Percentiles rank a stretch among this genome's conserved stretches.
Evolutionary conservation across 2,329 filamentous ascomycete genomes (phyloP).

Genomic region (Sarocladiaceae sp.): DNA sequence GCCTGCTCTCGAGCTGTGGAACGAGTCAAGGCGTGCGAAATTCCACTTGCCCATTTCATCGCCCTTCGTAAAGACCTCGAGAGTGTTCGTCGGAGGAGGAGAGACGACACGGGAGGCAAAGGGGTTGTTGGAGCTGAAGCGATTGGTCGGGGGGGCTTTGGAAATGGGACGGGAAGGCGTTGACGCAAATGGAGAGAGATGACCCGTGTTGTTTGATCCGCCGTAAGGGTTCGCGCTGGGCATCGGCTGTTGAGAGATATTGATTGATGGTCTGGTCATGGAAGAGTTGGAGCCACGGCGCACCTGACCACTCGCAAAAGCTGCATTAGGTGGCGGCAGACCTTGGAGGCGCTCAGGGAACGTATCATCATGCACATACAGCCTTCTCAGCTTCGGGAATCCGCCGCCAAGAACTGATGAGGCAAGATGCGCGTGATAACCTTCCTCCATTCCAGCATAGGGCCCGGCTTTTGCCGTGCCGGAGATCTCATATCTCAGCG

Average conservation of each 20-base stretch:
- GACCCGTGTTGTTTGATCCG: constrained; percentile 10
- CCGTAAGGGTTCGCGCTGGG: background rate
- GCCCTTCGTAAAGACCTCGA: constrained; percentile 58
- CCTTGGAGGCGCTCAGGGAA: constrained; percentile 77
- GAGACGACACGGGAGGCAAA: constrained; percentile 37
- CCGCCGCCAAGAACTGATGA: constrained; percentile 73
- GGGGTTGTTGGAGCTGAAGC: constrained; percentile 59
- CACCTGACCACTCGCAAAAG: constrained; percentile 23
- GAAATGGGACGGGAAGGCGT: constrained; percentile 23
- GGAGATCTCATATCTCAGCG: constrained; percentile 80
- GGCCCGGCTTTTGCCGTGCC: constrained; percentile 52
- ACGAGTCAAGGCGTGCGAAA: constrained; percentile 44
- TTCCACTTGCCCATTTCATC: constrained; percentile 57
- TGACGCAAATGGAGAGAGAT: constrained; percentile 22
- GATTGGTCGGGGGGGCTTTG: constrained; percentile 26
- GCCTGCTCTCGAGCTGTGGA: constrained; percentile 12
- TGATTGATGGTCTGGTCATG: constrained; percentile 16
- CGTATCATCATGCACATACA: constrained; percentile 81
- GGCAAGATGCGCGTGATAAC: constrained; percentile 83
- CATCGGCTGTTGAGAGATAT: constrained; percentile 19
- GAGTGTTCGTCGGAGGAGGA: constrained; percentile 43
- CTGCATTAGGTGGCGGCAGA: constrained; percentile 52
- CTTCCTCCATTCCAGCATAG: constrained; percentile 49
- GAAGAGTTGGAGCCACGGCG: constrained; percentile 22
- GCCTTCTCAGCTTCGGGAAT: constrained; percentile 66